These are phyloP conservation scores for Aleurites moluccanus DNA, from an alignment of 441 rosid species.

Conservation along the genomic window DNA sequence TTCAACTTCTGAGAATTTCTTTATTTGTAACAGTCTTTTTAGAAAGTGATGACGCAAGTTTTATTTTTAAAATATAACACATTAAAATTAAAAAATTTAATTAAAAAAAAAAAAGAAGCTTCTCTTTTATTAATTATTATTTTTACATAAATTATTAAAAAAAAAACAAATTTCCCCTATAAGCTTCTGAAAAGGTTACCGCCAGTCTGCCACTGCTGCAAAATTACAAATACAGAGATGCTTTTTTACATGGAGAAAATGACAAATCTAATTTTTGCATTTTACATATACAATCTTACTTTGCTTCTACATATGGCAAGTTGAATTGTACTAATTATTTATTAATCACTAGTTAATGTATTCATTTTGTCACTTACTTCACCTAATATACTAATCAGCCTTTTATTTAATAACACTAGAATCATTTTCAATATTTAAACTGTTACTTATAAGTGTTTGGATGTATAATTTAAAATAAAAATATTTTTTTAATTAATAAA, in stretches of 20 bases:
- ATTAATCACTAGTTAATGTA: neutral
- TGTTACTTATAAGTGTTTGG: too few species aligned
- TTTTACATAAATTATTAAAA: neutral
- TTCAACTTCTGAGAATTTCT: conserved; percentile 14
- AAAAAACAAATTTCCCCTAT: neutral
- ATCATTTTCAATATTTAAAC: too few species aligned
- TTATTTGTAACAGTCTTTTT: conserved; percentile 23
- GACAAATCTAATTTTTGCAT: conserved; percentile 12
- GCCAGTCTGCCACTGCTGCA: neutral
- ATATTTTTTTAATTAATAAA: too few species aligned
- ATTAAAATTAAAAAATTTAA: neutral
- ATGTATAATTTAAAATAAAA: too few species aligned
- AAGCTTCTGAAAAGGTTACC: neutral
- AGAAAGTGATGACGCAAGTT: conserved; percentile 27
- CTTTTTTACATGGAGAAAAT: conserved; percentile 11
- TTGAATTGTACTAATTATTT: neutral
- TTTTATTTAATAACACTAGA: too few species aligned
- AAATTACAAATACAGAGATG: neutral
- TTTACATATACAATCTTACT: neutral
- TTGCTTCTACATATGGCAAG: neutral
- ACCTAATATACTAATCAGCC: neutral
- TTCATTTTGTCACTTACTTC: neutral
- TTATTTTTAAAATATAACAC: neutral
- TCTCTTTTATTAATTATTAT: conserved; percentile 13
- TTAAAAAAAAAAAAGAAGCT: conserved; percentile 25